Percentiles rank a stretch among this genome's conserved stretches.
Evolutionary conservation across 179 eudicot genomes (phyloP).

Genomic region (Camellia oleifera): DNA sequence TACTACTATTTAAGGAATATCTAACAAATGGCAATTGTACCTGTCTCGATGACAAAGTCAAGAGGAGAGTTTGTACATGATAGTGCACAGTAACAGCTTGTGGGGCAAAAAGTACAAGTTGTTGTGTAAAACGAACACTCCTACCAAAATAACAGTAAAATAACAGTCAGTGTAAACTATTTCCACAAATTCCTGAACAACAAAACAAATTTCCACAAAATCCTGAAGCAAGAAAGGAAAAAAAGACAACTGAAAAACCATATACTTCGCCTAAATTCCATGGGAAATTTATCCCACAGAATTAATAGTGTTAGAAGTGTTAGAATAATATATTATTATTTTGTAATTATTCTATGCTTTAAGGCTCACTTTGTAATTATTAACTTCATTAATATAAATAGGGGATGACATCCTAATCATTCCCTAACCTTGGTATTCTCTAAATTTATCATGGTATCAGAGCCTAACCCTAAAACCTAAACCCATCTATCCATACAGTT

Average conservation of each 20-base stretch:
- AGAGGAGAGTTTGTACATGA: conserved; percentile 88
- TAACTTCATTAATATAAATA: too few relatives aligned
- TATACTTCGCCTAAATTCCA: neutral
- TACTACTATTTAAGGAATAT: neutral
- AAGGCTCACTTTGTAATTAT: too few relatives aligned
- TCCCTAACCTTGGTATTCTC: too few relatives aligned
- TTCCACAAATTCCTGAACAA: conserved; percentile 1
- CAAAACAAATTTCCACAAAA: neutral
- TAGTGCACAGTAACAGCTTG: conserved; percentile 95
- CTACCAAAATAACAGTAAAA: conserved; percentile 38
- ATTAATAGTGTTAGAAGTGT: too few relatives aligned
- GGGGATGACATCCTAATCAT: too few relatives aligned
- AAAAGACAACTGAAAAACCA: neutral
- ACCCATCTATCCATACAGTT: too few relatives aligned
- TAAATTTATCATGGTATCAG: too few relatives aligned
- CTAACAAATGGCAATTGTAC: conserved; percentile 30
- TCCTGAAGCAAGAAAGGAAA: conserved; percentile 6
- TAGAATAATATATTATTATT: too few relatives aligned
- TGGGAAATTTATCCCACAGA: too few relatives aligned
- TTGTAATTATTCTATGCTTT: too few relatives aligned
- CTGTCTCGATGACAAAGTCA: conserved; percentile 98
- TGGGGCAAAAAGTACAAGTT: conserved; percentile 97
- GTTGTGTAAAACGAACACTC: conserved; percentile 91
- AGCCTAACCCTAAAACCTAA: too few relatives aligned
- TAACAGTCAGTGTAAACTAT: neutral